Evolutionary conservation across 108 stramenopile species (phyloP), one percentile per base, ranked within the genome.

Genomic region (Skeletonema potamos): DNA sequence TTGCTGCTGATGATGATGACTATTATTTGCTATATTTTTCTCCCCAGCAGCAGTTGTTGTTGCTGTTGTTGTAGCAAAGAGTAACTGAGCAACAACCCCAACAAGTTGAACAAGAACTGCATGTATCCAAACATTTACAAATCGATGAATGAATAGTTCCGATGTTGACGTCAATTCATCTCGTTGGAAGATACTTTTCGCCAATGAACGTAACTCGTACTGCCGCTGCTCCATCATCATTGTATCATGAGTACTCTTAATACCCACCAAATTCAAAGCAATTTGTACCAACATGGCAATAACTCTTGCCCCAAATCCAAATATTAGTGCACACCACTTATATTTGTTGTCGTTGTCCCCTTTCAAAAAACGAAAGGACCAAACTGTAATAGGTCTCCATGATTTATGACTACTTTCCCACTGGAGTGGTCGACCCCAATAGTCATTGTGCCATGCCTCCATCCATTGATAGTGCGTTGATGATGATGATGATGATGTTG

Each of bases 91-190:
- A 22, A 90, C 64, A 4, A 79, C 58, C 1, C 83, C 85, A 6
- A 91, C 84, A 33, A 86, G 27, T 56, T 89, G 86, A 1, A 80
- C 89, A 9, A 79, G 65, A 2, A 77, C 82, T 6, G 90, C 83
- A 63, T 94, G 90, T 3, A 84, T 84, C 6, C 87, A 9, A 18
- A 87, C 76, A 64, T 91, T 94, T 78, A 92, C 68, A 58, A 87
- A 73, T 18, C 93, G 81, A 74, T 93, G 90, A 9, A 76, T 62
- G 37, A 83, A 83, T 29, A 92, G 69, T 51, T 84, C 74, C 8
- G 75, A 77, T 18, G 62, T 43, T 6, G 70, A 55, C 48, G 62
- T 54, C 27, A 74, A 39, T 43, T 48, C 59, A 5, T 58, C 64
- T n/a, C 15, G 39, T 41, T 41, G 39, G 15, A 41, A n/a, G 39